Percentiles rank a stretch among this genome's conserved stretches.
These are phyloP conservation scores for Basidiobolus meristosporus DNA, from an alignment of 371 early-diverging fungal species.

Conservation along the genomic window DNA sequence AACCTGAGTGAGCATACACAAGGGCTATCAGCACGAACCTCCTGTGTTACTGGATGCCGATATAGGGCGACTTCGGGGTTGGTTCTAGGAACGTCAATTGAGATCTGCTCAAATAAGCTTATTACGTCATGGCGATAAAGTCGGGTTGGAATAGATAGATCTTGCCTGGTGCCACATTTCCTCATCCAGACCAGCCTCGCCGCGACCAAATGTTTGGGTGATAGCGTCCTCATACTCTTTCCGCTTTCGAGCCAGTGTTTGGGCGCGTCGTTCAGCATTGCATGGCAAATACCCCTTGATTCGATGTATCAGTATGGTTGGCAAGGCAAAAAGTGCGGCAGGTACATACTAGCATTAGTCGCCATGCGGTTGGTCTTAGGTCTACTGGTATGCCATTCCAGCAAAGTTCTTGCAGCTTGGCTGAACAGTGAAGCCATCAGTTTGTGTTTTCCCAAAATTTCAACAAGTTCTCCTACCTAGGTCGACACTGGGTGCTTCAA, in stretches of 20 bases:
- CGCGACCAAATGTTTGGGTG: constrained; percentile 54
- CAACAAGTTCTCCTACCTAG: constrained; percentile 21
- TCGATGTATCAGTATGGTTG: neutral
- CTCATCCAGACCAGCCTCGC: constrained; percentile 63
- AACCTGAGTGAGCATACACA: neutral
- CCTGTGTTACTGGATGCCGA: constrained; percentile 58
- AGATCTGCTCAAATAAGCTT: constrained; percentile 27
- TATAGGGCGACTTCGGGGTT: constrained; percentile 66
- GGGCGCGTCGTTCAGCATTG: constrained; percentile 59
- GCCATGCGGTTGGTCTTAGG: constrained; percentile 76
- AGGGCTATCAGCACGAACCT: constrained; percentile 19
- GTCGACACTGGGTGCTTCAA: constrained; percentile 56
- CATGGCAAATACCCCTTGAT: constrained; percentile 65
- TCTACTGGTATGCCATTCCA: constrained; percentile 87
- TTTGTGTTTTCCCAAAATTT: neutral
- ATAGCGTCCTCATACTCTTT: constrained; percentile 79
- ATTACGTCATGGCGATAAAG: neutral
- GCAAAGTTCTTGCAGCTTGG: constrained; percentile 47
- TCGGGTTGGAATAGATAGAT: neutral
- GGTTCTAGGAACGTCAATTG: constrained; percentile 89
- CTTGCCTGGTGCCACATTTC: constrained; percentile 72
- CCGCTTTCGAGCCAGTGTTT: constrained; percentile 66
- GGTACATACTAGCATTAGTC: constrained; percentile 49
- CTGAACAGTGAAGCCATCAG: constrained; percentile 9
- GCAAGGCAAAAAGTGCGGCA: neutral